Evolutionary conservation across 2,329 filamentous ascomycete species (phyloP).

Genomic region (Diaporthe sp.): DNA sequence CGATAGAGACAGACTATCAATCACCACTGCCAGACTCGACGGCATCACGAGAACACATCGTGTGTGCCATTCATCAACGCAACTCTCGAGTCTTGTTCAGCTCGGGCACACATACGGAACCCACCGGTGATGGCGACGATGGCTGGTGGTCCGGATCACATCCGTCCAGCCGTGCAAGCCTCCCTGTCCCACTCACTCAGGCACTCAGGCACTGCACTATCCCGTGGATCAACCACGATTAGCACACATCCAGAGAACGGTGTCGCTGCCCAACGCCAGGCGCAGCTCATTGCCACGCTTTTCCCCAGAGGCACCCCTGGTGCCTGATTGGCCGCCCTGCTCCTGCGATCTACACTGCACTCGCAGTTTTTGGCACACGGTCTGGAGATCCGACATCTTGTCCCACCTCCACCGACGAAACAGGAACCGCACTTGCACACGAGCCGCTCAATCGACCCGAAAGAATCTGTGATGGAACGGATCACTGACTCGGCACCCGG

Average conservation of each 20-base stretch:
- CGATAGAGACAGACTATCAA: background rate
- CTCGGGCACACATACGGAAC: background rate
- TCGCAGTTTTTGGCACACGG: constrained; percentile 27
- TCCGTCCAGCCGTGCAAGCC: constrained; percentile 13
- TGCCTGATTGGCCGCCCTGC: constrained; percentile 25
- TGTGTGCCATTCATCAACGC: background rate
- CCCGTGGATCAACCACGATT: constrained; percentile 16
- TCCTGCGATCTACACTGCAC: constrained; percentile 25
- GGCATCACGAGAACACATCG: background rate
- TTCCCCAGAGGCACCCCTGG: background rate
- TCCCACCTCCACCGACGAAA: constrained; percentile 19
- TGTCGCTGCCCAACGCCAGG: constrained; percentile 27
- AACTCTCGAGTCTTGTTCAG: background rate
- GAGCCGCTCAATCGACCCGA: constrained; percentile 21
- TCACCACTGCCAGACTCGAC: background rate
- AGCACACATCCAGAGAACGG: background rate
- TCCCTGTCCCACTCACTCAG: background rate
- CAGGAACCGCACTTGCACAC: constrained; percentile 13
- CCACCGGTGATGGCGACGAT: constrained; percentile 1
- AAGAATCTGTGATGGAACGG: background rate
- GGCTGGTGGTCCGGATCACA: constrained; percentile 27
- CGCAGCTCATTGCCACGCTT: background rate
- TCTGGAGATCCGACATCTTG: constrained; percentile 30
- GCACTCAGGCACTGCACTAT: constrained; percentile 10
- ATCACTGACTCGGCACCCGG: constrained; percentile 27